Evolutionary conservation across 2,329 filamentous ascomycete species (phyloP).

Genomic region (Pezicula carpinea): DNA sequence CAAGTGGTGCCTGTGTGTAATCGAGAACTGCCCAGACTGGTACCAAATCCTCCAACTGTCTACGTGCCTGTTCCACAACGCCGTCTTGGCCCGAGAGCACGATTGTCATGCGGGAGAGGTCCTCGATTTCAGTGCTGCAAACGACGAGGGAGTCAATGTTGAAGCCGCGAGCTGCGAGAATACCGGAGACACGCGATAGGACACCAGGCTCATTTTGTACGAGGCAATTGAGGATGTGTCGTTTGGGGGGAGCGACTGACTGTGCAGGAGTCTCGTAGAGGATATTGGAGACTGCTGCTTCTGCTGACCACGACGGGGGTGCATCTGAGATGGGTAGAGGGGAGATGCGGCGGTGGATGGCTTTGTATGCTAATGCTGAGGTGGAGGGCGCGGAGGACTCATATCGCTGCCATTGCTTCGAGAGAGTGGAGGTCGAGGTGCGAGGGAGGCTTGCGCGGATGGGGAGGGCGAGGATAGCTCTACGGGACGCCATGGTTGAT

Average conservation of each 20-base stretch:
- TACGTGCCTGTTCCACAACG: conserved; percentile 92
- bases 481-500: conserved; percentile 26
- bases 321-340: conserved; percentile 76
- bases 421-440: conserved; percentile 12
- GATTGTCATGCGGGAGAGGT: conserved; percentile 97
- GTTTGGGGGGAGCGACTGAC: conserved; percentile 78
- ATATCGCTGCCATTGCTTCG: conserved; percentile 19
- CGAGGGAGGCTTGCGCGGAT: conserved; percentile 16
- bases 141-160: conserved; percentile 99
- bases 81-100: conserved; percentile 94
- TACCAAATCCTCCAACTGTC: conserved; percentile 93
- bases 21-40: conserved; percentile 98
- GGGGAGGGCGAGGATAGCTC: conserved; percentile 24
- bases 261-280: conserved; percentile 95
- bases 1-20: conserved; percentile 87
- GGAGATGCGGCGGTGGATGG: conserved; percentile 83
- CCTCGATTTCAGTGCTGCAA: conserved; percentile 95
- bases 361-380: conserved; percentile 94
- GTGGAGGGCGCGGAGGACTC: conserved; percentile 66
- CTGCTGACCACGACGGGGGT: conserved; percentile 78
- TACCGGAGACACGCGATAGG: conserved; percentile 91
- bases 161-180: conserved; percentile 92
- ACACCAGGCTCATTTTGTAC: conserved; percentile 99
- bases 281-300: conserved; percentile 94
- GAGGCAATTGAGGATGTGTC: conserved; percentile 95